A percentile compares a stretch with the other conserved stretches of the same genome.
Conservation (phyloP, 176 grass and related monocot genomes). For the Canna indica region DNA sequence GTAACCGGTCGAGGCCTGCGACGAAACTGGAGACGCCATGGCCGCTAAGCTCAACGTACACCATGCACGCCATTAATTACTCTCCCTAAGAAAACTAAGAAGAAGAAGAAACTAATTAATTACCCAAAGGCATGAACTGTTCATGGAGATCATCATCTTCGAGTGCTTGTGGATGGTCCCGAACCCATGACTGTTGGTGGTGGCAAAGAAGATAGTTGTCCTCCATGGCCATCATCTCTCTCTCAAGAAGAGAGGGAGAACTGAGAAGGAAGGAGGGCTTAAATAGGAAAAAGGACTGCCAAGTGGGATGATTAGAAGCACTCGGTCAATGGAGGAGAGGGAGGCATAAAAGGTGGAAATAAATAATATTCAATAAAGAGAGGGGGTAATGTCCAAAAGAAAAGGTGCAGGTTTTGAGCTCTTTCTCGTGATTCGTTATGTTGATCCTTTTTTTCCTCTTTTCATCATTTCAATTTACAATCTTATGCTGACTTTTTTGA, state of each 20-base stretch:
- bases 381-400: too few relatives aligned
- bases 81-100: too few relatives aligned
- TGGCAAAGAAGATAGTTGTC: constrained; percentile 16
- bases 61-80: not conserved
- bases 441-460: constrained; percentile 10
- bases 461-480: not conserved
- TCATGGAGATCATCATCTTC: constrained; percentile 36
- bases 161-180: constrained; percentile 33
- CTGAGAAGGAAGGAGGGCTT: not conserved
- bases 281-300: constrained; percentile 6
- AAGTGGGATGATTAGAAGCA: constrained; percentile 45
- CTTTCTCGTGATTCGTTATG: constrained; percentile 88
- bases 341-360: constrained; percentile 8
- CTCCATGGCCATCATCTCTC: constrained; percentile 38
- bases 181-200: not conserved
- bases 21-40: constrained; percentile 28
- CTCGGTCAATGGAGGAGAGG: constrained; percentile 34
- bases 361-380: constrained; percentile 46
- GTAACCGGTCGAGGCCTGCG: constrained; percentile 10
- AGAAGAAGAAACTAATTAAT: not conserved
- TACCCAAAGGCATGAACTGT: constrained; percentile 36
- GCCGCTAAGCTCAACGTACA: not conserved
- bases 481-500: not conserved
- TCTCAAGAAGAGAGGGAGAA: constrained; percentile 4
- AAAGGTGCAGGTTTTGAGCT: constrained; percentile 30